phyloP scores from a whole-genome alignment of 192 early-diverging fungal species.

The Linderina pennispora region DNA sequence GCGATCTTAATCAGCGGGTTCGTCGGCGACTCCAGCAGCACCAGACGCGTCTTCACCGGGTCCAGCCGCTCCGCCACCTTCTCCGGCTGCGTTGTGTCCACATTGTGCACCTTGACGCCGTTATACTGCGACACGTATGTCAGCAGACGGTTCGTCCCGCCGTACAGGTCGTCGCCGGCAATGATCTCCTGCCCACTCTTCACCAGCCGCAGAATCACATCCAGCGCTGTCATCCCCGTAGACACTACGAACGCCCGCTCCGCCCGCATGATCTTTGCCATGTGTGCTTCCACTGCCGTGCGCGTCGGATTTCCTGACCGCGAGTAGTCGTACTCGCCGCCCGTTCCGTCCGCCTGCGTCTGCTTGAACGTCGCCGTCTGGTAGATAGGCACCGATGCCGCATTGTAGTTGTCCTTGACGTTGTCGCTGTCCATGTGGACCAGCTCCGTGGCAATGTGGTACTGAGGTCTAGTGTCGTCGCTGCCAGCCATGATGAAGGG shows the following conservation, averaged over 20 bases:
- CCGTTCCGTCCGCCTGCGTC: slow-evolving; percentile 66
- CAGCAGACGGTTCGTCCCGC: slow-evolving; percentile 94
- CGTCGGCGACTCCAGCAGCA: slow-evolving; percentile 92
- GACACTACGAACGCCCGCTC: slow-evolving; percentile 79
- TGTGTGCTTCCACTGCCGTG: slow-evolving; percentile 83
- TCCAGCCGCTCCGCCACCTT: slow-evolving; percentile 59
- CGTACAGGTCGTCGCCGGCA: slow-evolving; percentile 95
- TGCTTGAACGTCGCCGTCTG: slow-evolving; percentile 98
- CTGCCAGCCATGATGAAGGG: not conserved
- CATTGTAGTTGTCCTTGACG: slow-evolving; percentile 79
- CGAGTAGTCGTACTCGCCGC: slow-evolving; percentile 89
- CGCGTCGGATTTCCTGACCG: slow-evolving; percentile 97
- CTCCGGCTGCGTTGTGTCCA: slow-evolving; percentile 75
- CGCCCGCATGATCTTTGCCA: slow-evolving; percentile 92
- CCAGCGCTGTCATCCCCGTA: slow-evolving; percentile 92
- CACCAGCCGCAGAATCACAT: slow-evolving; percentile 85
- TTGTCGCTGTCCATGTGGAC: slow-evolving; percentile 64
- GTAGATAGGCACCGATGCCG: slow-evolving; percentile 93
- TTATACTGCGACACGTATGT: slow-evolving; percentile 71
- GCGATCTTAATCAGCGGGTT: slow-evolving; percentile 95
- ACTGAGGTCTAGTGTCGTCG: slow-evolving; percentile 19
- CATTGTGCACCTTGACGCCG: slow-evolving; percentile 81
- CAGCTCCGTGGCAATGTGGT: slow-evolving; percentile 70
- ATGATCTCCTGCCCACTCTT: slow-evolving; percentile 86
- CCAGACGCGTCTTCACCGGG: slow-evolving; percentile 72